Base-by-base conservation (phyloP, 169 alveolate genomes). In the Eimeria falciformis region DNA sequence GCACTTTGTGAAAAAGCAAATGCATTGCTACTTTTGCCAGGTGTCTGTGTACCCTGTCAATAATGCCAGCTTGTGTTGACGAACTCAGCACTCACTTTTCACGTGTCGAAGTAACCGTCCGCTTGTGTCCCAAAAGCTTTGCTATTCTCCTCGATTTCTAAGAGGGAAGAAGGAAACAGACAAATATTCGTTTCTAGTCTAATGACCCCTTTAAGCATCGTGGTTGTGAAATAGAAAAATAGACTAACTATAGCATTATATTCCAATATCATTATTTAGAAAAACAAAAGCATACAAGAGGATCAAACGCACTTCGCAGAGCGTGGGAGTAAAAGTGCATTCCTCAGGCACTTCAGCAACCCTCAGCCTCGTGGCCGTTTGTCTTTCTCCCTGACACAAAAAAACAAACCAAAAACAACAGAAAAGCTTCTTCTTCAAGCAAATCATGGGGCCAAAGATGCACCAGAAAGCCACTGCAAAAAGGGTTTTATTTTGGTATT, bases 141-240 rank as follows among this genome's bases (percentile, higher is more conserved):
- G 71, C 88, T 68, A 79, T 79, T 27, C 55, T n/a, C 53, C 88
- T 79, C 6, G 88, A 79, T 46, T 79, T 79, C 88, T 79, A 9
- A 29, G 25, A 29, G 53, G 43, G 9, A 50, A 1, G 14, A 5
- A n/a, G n/a, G n/a, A n/a, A n/a, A n/a, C n/a, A n/a, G n/a, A n/a
- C n/a, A n/a, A n/a, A n/a, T n/a, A n/a, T n/a, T n/a, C n/a, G n/a
- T n/a, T n/a, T n/a, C n/a, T n/a, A n/a, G n/a, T n/a, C n/a, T n/a
- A n/a, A n/a, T n/a, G n/a, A n/a, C n/a, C n/a, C n/a, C n/a, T n/a
- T n/a, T n/a, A n/a, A n/a, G n/a, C n/a, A n/a, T n/a, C n/a, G n/a
- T n/a, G n/a, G n/a, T n/a, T n/a, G n/a, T n/a, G n/a, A n/a, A n/a
- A n/a, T n/a, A n/a, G n/a, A n/a, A n/a, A n/a, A n/a, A n/a, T n/a